Evolutionary conservation across 192 early-diverging fungal species (phyloP).

Genomic region (Coemansia sp.): DNA sequence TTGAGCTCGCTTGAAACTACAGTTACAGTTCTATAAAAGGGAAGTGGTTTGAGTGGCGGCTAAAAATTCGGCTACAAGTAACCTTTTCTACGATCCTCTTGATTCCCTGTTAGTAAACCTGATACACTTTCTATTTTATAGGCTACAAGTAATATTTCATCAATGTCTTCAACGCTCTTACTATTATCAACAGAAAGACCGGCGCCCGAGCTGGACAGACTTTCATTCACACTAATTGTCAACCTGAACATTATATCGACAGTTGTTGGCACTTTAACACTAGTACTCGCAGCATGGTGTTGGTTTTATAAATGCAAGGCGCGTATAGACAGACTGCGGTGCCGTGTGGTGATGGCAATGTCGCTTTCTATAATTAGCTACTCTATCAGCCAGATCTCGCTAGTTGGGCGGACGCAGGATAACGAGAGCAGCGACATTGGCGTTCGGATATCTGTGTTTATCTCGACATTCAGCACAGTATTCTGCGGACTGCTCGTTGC

Average conservation of each 20-base stretch:
- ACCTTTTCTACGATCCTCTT: not conserved
- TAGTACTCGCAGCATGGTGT: constrained; percentile 20
- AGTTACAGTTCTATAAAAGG: too few relatives aligned
- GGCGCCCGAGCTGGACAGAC: not conserved
- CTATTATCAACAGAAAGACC: not conserved
- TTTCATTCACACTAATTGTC: not conserved
- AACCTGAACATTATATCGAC: constrained; percentile 11
- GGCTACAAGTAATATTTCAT: not conserved
- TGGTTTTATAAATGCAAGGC: constrained; percentile 6
- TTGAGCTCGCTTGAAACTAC: too few relatives aligned
- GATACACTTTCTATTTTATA: not conserved
- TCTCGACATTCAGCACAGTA: constrained; percentile 9
- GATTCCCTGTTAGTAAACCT: not conserved
- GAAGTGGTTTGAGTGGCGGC: too few relatives aligned
- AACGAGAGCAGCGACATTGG: not conserved
- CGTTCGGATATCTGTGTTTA: constrained; percentile 10
- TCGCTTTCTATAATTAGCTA: constrained; percentile 13
- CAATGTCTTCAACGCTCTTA: constrained; percentile 3
- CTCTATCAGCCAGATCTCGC: constrained; percentile 21
- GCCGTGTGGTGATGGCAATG: constrained; percentile 19
- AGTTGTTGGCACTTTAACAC: constrained; percentile 2
- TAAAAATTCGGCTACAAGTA: too few relatives aligned
- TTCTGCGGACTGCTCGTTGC: constrained; percentile 19
- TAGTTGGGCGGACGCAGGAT: constrained; percentile 3
- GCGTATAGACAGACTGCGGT: constrained; percentile 18